Conservation (phyloP, 306 rosid species). For the Gynostemma pentaphyllum region DNA sequence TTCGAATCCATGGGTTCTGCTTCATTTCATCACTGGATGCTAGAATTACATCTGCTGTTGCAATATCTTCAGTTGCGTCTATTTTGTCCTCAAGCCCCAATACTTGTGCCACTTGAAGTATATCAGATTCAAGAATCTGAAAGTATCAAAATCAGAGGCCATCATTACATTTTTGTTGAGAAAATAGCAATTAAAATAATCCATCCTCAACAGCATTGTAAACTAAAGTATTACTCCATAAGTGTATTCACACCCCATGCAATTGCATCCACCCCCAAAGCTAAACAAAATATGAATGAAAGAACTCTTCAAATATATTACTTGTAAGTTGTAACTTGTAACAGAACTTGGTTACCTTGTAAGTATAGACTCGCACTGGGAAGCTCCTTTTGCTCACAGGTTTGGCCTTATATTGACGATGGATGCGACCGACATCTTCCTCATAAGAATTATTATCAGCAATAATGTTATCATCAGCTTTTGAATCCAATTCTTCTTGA, state of each 20-base stretch:
- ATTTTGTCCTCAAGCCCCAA: conserved; percentile 82
- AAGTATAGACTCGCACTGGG: conserved; percentile 65
- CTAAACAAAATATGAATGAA: not conserved
- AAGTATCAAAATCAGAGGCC: conserved; percentile 11
- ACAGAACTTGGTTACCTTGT: conserved; percentile 43
- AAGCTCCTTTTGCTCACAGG: conserved; percentile 42
- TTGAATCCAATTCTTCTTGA: conserved; percentile 24
- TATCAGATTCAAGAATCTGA: conserved; percentile 83
- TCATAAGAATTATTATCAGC: conserved; percentile 34
- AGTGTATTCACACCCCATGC: not conserved
- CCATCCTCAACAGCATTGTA: not conserved
- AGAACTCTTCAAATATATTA: not conserved
- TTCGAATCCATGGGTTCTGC: conserved; percentile 77
- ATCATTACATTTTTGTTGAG: not conserved
- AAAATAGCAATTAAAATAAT: not conserved
- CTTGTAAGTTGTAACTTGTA: too few species aligned
- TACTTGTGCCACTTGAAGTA: conserved; percentile 75
- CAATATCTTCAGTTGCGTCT: conserved; percentile 72
- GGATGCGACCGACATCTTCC: conserved; percentile 31
- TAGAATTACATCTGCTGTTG: conserved; percentile 74
- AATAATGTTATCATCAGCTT: conserved; percentile 16
- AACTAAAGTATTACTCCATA: not conserved
- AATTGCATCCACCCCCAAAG: not conserved
- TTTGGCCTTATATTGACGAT: conserved; percentile 25
- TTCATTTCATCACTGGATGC: conserved; percentile 69